Conservation (phyloP, 2,329 filamentous ascomycete species). For the Teratosphaeria pseudoeucalypti region DNA sequence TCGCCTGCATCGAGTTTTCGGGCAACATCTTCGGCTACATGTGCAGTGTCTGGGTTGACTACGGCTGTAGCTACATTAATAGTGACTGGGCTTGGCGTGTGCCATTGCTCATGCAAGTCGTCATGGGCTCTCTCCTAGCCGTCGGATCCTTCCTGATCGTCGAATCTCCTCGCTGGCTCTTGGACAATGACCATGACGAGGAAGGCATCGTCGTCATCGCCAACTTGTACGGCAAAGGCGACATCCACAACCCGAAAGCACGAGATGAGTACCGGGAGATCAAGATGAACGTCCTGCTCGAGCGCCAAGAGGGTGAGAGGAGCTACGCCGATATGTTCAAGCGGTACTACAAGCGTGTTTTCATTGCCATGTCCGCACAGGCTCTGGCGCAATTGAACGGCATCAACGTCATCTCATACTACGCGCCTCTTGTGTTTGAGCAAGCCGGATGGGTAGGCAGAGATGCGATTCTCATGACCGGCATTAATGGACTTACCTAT, state of each 20-base stretch:
- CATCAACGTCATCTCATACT: slow-evolving; percentile 99
- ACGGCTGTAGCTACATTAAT: slow-evolving; percentile 85
- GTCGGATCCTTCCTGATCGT: slow-evolving; percentile 85
- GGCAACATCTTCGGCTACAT: slow-evolving; percentile 95
- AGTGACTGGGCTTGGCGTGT: slow-evolving; percentile 82
- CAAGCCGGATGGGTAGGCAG: slow-evolving; percentile 92
- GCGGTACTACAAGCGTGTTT: slow-evolving; percentile 80
- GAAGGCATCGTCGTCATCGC: slow-evolving; percentile 98
- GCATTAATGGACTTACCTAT: slow-evolving; percentile 88
- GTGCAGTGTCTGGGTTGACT: slow-evolving; percentile 96
- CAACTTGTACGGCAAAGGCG: slow-evolving; percentile 89
- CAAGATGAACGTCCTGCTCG: slow-evolving; percentile 92
- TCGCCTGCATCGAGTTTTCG: slow-evolving; percentile 96
- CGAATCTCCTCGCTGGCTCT: slow-evolving; percentile 93
- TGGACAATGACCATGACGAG: slow-evolving; percentile 96
- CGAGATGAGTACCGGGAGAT: slow-evolving; percentile 96
- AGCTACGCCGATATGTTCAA: slow-evolving; percentile 91
- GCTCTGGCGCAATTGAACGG: slow-evolving; percentile 92
- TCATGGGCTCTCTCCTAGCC: slow-evolving; percentile 82
- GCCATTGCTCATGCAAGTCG: slow-evolving; percentile 81
- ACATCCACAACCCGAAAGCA: slow-evolving; percentile 86
- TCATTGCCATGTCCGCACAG: slow-evolving; percentile 98
- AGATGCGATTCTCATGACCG: slow-evolving; percentile 89
- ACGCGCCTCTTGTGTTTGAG: slow-evolving; percentile 91
- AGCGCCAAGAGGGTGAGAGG: slow-evolving; percentile 89